phyloP scores from a whole-genome alignment of 2,329 filamentous ascomycete species.

The Fusarium robinianum region DNA sequence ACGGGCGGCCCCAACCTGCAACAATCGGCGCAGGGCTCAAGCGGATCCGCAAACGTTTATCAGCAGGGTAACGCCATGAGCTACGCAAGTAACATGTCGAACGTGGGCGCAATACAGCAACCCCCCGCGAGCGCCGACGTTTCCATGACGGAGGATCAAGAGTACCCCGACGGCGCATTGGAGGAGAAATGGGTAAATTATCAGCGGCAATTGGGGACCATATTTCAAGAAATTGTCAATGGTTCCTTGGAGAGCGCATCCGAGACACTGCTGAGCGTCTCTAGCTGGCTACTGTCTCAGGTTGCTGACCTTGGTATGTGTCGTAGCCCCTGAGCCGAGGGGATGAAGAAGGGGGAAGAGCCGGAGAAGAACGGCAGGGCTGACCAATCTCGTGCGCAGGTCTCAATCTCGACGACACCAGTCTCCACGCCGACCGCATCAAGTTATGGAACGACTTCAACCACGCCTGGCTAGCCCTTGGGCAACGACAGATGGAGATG shows the following conservation, averaged over 20 bases:
- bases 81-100: constrained; percentile 54
- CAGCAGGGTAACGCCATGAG: constrained; percentile 63
- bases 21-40: constrained; percentile 52
- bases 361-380: constrained; percentile 4
- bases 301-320: constrained; percentile 59
- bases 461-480: constrained; percentile 81
- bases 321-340: constrained; percentile 1
- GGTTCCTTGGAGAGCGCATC: constrained; percentile 56
- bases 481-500: constrained; percentile 83
- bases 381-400: constrained; percentile 56
- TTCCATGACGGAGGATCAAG: constrained; percentile 59
- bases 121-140: constrained; percentile 47
- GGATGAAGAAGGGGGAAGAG: not conserved
- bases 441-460: constrained; percentile 95
- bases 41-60: constrained; percentile 64
- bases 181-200: constrained; percentile 72
- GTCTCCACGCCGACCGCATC: constrained; percentile 74
- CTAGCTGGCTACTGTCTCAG: constrained; percentile 60
- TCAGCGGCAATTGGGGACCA: constrained; percentile 63
- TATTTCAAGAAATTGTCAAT: constrained; percentile 71
- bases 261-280: constrained; percentile 57
- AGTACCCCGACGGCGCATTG: constrained; percentile 59
- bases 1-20: constrained; percentile 61
- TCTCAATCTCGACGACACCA: constrained; percentile 80
- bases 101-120: constrained; percentile 52